These are phyloP conservation scores for Fusarium sororula DNA, from an alignment of 2,329 filamentous ascomycete genomes.

Conservation along the genomic window DNA sequence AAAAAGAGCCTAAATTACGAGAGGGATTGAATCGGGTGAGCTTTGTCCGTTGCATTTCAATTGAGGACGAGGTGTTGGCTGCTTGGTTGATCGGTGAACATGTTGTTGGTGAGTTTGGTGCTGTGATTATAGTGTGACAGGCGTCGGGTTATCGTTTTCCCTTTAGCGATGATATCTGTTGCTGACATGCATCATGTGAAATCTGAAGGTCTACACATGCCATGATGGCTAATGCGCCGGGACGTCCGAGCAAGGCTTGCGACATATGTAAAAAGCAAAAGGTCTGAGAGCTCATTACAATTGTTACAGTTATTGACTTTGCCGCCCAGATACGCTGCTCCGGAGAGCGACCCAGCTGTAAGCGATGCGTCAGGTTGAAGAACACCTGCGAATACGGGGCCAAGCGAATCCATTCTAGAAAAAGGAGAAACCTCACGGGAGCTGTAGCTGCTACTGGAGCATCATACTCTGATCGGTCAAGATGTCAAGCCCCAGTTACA, in stretches of 20 bases:
- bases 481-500: rapidly evolving
- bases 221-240: background rate
- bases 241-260: slow-evolving; percentile 29
- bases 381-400: background rate
- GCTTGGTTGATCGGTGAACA: background rate
- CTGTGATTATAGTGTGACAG: rapidly evolving
- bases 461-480: background rate
- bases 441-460: rapidly evolving
- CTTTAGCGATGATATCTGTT: background rate
- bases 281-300: background rate
- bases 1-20: background rate
- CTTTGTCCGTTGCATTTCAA: background rate
- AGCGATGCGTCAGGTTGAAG: slow-evolving; percentile 12
- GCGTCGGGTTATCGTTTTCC: background rate
- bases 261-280: slow-evolving; percentile 31
- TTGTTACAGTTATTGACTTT: background rate
- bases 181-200: background rate
- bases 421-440: no score
- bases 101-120: background rate
- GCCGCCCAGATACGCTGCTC: slow-evolving; percentile 28
- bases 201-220: background rate
- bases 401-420: rapidly evolving
- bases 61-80: background rate
- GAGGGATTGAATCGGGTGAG: background rate
- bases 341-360: slow-evolving; percentile 28